Conservation (phyloP, 1,284 basidiomycete species). For the Microbotryum lychnidis-dioicae region DNA sequence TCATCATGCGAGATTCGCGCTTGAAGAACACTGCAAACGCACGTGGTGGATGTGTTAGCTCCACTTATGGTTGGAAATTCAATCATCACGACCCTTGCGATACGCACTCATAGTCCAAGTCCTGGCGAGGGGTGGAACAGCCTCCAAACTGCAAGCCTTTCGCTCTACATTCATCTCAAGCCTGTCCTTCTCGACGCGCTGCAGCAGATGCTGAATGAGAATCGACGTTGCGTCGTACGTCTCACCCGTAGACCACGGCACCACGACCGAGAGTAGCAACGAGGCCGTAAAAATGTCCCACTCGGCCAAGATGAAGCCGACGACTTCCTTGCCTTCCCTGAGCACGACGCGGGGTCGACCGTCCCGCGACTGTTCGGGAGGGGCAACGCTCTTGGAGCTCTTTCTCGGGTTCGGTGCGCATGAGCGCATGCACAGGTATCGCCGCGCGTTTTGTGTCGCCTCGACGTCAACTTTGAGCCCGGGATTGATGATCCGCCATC, state of each 20-base stretch:
- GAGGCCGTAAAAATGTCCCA: slow-evolving; percentile 8
- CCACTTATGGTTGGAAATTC: fast-evolving
- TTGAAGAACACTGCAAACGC: slow-evolving; percentile 26
- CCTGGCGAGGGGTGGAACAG: slow-evolving; percentile 2
- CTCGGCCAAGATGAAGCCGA: slow-evolving; percentile 23
- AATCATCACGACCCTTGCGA: no score
- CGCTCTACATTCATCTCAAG: slow-evolving; percentile 5
- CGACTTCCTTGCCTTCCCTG: slow-evolving; percentile 16
- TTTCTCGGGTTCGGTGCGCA: slow-evolving; percentile 26
- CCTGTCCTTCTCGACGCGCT: slow-evolving; percentile 13
- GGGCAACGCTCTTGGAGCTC: background rate
- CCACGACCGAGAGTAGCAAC: slow-evolving; percentile 16
- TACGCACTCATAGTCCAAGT: slow-evolving; percentile 26
- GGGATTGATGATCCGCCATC: slow-evolving; percentile 13
- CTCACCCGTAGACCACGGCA: slow-evolving; percentile 25
- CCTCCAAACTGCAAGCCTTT: background rate
- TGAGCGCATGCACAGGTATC: slow-evolving; percentile 18
- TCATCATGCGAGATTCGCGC: slow-evolving; percentile 19
- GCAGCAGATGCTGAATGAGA: slow-evolving; percentile 13
- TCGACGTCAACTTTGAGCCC: slow-evolving; percentile 3
- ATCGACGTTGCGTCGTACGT: slow-evolving; percentile 20
- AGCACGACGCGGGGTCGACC: slow-evolving; percentile 3
- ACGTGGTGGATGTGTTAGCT: background rate
- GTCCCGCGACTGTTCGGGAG: background rate
- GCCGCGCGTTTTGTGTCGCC: slow-evolving; percentile 2